Evolutionary conservation across 208 protist species (phyloP).

Genomic region (Vickermania ingenoplastis): DNA sequence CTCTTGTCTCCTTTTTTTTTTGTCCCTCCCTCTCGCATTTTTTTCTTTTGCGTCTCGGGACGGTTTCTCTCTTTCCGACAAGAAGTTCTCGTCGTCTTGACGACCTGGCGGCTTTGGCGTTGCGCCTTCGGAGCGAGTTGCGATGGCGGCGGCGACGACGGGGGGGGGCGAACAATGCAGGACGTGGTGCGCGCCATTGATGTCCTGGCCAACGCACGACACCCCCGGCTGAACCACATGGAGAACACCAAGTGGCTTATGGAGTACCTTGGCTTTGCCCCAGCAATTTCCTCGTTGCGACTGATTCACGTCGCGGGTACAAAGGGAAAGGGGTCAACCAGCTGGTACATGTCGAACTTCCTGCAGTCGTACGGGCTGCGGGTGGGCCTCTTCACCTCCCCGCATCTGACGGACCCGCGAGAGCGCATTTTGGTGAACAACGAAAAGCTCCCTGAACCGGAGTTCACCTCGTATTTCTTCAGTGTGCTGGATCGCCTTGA

Average conservation of each 20-base stretch:
- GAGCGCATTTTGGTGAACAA: slow-evolving; percentile 83
- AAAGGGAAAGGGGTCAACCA: slow-evolving; percentile 89
- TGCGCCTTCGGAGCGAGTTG: no score
- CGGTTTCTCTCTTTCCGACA: no score
- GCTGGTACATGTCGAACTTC: slow-evolving; percentile 67
- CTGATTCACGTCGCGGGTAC: slow-evolving; percentile 90
- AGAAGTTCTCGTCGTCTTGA: no score
- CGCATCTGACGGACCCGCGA: slow-evolving; percentile 78
- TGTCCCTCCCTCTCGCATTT: no score
- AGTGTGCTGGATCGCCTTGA: slow-evolving; percentile 46
- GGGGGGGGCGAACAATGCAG: slow-evolving; percentile 38
- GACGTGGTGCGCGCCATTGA: slow-evolving; percentile 47
- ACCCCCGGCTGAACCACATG: slow-evolving; percentile 76
- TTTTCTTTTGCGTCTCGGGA: no score
- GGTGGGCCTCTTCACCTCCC: slow-evolving; percentile 88
- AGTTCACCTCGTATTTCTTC: slow-evolving; percentile 75
- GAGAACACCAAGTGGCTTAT: slow-evolving; percentile 64
- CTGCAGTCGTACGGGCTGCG: slow-evolving; percentile 75
- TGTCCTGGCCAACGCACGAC: slow-evolving; percentile 28
- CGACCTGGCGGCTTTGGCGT: no score
- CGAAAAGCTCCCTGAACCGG: slow-evolving; percentile 36
- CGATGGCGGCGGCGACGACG: no score
- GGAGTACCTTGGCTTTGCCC: slow-evolving; percentile 86
- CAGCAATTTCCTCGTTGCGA: slow-evolving; percentile 88
- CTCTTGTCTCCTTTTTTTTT: no score